A percentile compares a stretch with the other conserved stretches of the same genome.
phyloP scores from a whole-genome alignment of 306 rosid species.

The Echinosophora koreensis region DNA sequence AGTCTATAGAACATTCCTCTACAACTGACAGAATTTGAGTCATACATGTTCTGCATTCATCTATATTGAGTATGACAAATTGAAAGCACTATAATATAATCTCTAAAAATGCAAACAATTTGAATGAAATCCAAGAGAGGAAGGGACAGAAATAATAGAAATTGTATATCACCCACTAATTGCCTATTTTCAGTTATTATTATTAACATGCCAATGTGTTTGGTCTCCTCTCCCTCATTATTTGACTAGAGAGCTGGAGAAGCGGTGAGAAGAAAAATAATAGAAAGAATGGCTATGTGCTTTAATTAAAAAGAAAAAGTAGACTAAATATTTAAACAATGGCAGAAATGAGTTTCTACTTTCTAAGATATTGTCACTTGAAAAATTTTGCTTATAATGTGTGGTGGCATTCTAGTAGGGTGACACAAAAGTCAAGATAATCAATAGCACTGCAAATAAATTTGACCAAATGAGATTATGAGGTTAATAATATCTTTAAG shows the following conservation, averaged over 20 bases:
- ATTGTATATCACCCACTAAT: not conserved
- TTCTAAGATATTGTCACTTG: not conserved
- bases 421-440: conserved; percentile 33
- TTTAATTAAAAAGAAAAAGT: not conserved
- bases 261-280: not conserved
- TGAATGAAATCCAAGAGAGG: not conserved
- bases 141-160: not conserved
- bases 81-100: conserved; percentile 31
- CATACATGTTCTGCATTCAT: conserved; percentile 7
- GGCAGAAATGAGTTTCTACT: not conserved
- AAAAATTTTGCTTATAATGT: not conserved
- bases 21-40: not conserved
- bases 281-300: not conserved
- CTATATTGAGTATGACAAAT: not conserved
- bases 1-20: conserved; percentile 12
- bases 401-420: not conserved
- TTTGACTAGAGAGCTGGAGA: conserved; percentile 1
- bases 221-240: not conserved
- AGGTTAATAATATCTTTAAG: not conserved
- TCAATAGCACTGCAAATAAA: not conserved
- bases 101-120: not conserved
- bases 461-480: conserved; percentile 10
- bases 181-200: not conserved
- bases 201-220: not conserved
- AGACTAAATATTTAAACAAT: not conserved